These are phyloP conservation scores for Umbelopsis vinacea DNA, from an alignment of 192 early-diverging fungal genomes.

Conservation along the genomic window DNA sequence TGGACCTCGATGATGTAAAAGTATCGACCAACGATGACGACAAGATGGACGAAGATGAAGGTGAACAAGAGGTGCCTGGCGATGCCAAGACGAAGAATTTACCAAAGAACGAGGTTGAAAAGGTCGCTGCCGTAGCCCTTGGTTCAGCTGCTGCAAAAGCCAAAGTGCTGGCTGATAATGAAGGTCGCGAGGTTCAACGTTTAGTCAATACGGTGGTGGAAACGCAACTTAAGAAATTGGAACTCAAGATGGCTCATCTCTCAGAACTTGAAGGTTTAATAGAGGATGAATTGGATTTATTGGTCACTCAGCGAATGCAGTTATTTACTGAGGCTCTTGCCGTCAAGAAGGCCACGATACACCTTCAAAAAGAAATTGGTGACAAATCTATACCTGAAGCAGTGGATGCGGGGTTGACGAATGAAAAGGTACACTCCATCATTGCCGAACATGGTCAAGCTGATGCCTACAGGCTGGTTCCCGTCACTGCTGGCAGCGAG, in stretches of 20 bases:
- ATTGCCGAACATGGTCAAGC: constrained; percentile 3
- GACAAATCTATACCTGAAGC: constrained; percentile 26
- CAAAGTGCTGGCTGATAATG: constrained; percentile 74
- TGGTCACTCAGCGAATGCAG: constrained; percentile 69
- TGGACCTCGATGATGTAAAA: constrained; percentile 41
- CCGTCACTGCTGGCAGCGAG: constrained; percentile 11
- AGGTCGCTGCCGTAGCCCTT: constrained; percentile 84
- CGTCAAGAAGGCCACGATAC: constrained; percentile 54
- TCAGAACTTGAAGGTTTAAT: constrained; percentile 88
- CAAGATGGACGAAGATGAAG: constrained; percentile 24
- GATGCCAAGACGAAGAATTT: constrained; percentile 28
- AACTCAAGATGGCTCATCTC: constrained; percentile 93
- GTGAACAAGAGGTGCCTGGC: constrained; percentile 19
- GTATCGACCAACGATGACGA: constrained; percentile 4
- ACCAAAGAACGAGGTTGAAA: constrained; percentile 65
- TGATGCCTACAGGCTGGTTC: constrained; percentile 9
- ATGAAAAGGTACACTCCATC: constrained; percentile 30
- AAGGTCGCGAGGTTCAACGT: constrained; percentile 85
- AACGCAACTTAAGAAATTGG: constrained; percentile 86
- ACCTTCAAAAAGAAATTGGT: constrained; percentile 45
- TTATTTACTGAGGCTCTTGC: constrained; percentile 65
- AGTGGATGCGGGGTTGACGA: constrained; percentile 30
- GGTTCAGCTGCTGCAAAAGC: constrained; percentile 94
- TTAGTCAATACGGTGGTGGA: constrained; percentile 84
- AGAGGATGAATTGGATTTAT: constrained; percentile 84